Evolutionary conservation across 208 protist species (phyloP), one percentile per base, ranked within the genome.

Genomic region (Crithidia sp.): DNA sequence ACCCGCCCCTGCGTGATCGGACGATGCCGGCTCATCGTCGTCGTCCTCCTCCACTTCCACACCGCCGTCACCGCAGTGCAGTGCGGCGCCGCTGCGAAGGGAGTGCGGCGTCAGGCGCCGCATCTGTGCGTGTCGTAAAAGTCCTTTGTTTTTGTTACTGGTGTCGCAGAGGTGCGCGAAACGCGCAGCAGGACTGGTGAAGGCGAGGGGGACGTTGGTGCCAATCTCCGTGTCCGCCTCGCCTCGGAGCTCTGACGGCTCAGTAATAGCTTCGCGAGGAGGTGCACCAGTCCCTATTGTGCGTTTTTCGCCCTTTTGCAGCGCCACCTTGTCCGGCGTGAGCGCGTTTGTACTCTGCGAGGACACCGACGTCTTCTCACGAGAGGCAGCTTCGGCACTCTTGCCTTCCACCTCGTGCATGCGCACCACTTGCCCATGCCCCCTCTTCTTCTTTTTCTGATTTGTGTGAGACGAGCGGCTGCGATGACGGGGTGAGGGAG

Each of bases 281-380:
- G 28, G 28, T 28, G 28, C 28, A 28, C 28, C 28, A 28, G 28
- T 28, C 28, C 0, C 28, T 28, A 1, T 28, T 28, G 28, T 28
- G 28, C 28, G 6, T 14, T 45, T 2, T 43, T 14, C 3, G 45
- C 12, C 0, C 12, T 7, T 13, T 49, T 7, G 54, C 7, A 9
- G 16, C 12, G 37, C 64, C 17, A 52, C 67, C 39, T 61, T 16
- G 54, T 84, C 62, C 8, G 70, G 70, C 0, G 74, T 71, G 9
- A 71, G 74, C 3, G 60, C 70, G 50, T 71, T 73, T 16, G 73
- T 74, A 70, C 66, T 75, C 2, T 74, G 79, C 39, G 66, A 80
- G 5, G 74, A 57, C 28, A 56, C 40, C 6, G 74, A 76, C 3
- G 50, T 39, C 36, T 74, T 71, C 6, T 47, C 79, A 6, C 17